Percentiles rank a stretch among this genome's conserved stretches.
Conservation (phyloP, 805 yeast species). For the Nakazawaea populi region DNA sequence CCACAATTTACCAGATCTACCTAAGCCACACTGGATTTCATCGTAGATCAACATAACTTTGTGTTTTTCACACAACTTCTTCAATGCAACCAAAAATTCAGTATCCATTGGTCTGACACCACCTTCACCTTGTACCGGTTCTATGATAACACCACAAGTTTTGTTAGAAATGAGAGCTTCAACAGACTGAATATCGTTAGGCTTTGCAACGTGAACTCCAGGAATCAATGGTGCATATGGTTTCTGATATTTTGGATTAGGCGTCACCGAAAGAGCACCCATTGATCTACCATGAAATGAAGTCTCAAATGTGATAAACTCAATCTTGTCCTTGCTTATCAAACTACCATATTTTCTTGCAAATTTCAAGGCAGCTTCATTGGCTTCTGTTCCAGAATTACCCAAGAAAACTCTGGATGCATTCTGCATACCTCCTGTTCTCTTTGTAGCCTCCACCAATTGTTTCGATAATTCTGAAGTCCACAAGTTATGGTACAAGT, state of each 20-base stretch:
- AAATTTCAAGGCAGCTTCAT: constrained; percentile 55
- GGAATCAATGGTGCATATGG: constrained; percentile 94
- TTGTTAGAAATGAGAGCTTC: constrained; percentile 49
- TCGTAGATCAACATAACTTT: constrained; percentile 82
- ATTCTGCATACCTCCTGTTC: constrained; percentile 72
- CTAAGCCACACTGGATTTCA: constrained; percentile 96
- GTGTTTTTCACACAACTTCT: constrained; percentile 58
- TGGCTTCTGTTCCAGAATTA: constrained; percentile 57
- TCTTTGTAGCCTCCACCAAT: constrained; percentile 61
- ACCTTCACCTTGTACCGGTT: constrained; percentile 98
- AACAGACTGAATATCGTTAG: constrained; percentile 56
- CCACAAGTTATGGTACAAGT: constrained; percentile 78
- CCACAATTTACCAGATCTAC: constrained; percentile 91
- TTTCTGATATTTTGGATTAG: constrained; percentile 85
- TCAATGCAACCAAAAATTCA: constrained; percentile 62
- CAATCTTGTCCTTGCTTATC: constrained; percentile 50
- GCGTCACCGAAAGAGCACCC: constrained; percentile 91
- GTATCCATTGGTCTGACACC: constrained; percentile 69
- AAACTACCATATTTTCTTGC: constrained; percentile 74
- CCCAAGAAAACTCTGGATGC: constrained; percentile 69
- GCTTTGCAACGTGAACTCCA: constrained; percentile 66
- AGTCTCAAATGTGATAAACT: constrained; percentile 79
- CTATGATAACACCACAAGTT: constrained; percentile 89
- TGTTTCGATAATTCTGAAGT: constrained; percentile 74
- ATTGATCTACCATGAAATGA: constrained; percentile 94